phyloP scores from a whole-genome alignment of 345 rosid species.

The Rhodamnia argentea region DNA sequence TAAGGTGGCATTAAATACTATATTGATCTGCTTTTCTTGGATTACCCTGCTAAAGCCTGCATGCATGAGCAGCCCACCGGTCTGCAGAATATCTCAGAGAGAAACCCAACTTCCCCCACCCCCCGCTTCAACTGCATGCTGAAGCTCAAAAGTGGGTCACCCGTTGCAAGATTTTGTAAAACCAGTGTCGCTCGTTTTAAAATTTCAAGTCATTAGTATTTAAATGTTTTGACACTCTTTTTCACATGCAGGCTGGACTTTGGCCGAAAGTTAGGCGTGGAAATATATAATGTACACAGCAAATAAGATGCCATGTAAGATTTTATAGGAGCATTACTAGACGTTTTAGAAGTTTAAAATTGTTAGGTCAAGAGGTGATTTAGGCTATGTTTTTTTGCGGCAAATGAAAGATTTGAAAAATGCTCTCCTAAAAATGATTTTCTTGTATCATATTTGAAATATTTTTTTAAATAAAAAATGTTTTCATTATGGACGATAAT shows the following conservation, averaged over 20 bases:
- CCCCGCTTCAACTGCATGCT: not conserved
- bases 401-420: not conserved
- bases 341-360: not conserved
- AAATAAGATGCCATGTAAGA: not conserved
- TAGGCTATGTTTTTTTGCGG: not conserved
- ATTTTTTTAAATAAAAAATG: not conserved
- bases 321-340: not conserved
- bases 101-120: too few relatives aligned
- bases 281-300: not conserved
- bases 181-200: not conserved
- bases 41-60: not conserved
- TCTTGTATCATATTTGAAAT: not conserved
- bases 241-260: not conserved
- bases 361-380: not conserved
- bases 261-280: not conserved
- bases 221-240: not conserved
- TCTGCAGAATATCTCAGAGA: too few relatives aligned
- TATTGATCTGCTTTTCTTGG: not conserved
- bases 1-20: not conserved
- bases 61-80: not conserved
- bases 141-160: not conserved
- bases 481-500: rapidly evolving
- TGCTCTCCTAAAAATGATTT: not conserved
- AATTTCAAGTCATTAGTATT: not conserved
- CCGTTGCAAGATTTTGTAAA: not conserved